phyloP scores from a whole-genome alignment of 495 filamentous ascomycete species.

The Delitschia confertaspora region DNA sequence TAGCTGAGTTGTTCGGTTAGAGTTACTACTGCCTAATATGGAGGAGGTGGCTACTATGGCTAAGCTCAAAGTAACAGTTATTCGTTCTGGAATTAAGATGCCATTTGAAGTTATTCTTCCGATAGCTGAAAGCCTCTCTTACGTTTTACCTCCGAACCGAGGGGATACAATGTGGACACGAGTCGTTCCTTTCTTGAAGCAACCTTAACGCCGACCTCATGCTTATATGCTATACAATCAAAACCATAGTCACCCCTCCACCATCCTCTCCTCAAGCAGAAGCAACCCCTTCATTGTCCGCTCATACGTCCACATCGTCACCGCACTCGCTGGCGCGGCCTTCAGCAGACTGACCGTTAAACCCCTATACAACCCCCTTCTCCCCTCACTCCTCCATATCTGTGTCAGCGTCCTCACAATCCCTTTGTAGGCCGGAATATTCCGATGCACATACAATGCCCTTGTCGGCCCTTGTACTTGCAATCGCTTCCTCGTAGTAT shows the following conservation, averaged over 20 bases:
- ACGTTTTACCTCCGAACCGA: too few relatives aligned
- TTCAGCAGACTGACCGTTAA: conserved; percentile 84
- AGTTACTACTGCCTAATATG: too few relatives aligned
- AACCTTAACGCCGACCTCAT: conserved; percentile 4
- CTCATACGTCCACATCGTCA: conserved; percentile 99
- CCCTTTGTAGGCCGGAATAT: conserved; percentile 69
- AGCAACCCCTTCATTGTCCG: conserved; percentile 36
- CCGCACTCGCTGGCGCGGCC: conserved; percentile 85
- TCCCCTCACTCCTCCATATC: conserved; percentile 65
- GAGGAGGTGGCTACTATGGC: too few relatives aligned
- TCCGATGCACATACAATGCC: conserved; percentile 65
- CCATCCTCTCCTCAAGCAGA: neutral
- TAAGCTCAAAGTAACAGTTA: too few relatives aligned
- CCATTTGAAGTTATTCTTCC: too few relatives aligned
- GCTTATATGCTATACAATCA: conserved; percentile 5
- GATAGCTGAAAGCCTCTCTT: too few relatives aligned
- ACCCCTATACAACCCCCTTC: conserved; percentile 77
- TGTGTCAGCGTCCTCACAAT: conserved; percentile 52
- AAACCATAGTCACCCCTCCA: neutral
- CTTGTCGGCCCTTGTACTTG: conserved; percentile 92
- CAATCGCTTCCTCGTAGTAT: conserved; percentile 82
- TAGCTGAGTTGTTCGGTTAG: too few relatives aligned
- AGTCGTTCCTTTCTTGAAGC: neutral
- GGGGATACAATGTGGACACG: too few relatives aligned
- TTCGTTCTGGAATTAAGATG: too few relatives aligned